These are phyloP conservation scores for Apiospora sp. DNA, from an alignment of 2,329 filamentous ascomycete genomes.

Conservation along the genomic window DNA sequence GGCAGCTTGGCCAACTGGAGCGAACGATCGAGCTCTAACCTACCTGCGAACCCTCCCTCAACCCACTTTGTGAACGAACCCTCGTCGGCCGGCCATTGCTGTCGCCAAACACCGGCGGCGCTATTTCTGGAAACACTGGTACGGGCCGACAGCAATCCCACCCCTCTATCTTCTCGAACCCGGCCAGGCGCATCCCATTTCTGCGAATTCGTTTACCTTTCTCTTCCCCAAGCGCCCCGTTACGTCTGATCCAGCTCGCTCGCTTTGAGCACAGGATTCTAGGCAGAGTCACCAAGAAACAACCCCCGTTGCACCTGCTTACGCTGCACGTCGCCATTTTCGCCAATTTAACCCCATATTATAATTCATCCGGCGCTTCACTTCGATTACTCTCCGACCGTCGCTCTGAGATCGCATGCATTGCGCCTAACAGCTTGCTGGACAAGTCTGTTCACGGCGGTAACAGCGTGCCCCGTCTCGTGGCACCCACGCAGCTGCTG, in stretches of 20 bases:
- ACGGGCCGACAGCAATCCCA: conserved; percentile 19
- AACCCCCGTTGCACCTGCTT: neutral
- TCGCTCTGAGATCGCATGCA: conserved; percentile 26
- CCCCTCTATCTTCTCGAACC: conserved; percentile 19
- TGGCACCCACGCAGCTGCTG: neutral
- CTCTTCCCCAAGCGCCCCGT: neutral
- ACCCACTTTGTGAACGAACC: conserved; percentile 16
- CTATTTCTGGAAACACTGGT: conserved; percentile 22
- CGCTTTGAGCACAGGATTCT: conserved; percentile 14
- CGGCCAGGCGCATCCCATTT: conserved; percentile 21
- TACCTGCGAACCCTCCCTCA: conserved; percentile 19
- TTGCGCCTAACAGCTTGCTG: conserved; percentile 42
- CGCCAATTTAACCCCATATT: conserved; percentile 11
- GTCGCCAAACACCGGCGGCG: conserved; percentile 22
- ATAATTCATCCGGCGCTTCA: conserved; percentile 21
- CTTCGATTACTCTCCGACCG: conserved; percentile 25
- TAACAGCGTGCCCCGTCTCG: conserved; percentile 29
- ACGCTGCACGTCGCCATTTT: neutral
- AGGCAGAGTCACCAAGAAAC: conserved; percentile 12
- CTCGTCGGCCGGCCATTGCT: conserved; percentile 23
- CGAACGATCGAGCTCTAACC: conserved; percentile 12
- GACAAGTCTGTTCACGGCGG: conserved; percentile 41
- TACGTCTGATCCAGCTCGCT: conserved; percentile 8
- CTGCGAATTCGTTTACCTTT: conserved; percentile 12
- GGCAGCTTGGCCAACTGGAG: conserved; percentile 11